A percentile compares a stretch with the other conserved stretches of the same genome.
phyloP scores from a whole-genome alignment of 768 basidiomycete genomes.

The Udeniomyces megalosporus region DNA sequence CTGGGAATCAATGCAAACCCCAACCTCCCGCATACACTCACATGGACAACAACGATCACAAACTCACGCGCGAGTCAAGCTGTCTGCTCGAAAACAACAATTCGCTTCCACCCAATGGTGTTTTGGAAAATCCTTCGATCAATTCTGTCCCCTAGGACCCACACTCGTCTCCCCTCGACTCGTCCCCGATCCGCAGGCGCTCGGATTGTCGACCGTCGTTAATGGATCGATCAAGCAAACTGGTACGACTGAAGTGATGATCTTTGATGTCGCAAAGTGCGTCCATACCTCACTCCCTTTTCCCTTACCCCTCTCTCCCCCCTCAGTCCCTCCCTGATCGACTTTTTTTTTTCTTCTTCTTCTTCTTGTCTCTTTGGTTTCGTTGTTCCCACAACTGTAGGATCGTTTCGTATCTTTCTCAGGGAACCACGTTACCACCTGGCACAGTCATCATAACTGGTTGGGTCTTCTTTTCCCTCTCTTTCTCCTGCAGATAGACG shows the following conservation, averaged over 20 bases:
- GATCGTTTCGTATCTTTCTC: no score
- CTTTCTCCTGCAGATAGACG: no score
- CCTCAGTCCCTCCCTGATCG: no score
- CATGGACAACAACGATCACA: no score
- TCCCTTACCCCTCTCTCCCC: no score
- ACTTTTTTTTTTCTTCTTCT: no score
- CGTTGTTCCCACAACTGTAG: no score
- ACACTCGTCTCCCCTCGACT: conserved; percentile 20
- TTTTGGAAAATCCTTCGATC: conserved; percentile 23
- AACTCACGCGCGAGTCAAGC: conserved; percentile 35
- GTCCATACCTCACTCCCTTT: not conserved
- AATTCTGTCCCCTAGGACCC: conserved; percentile 26
- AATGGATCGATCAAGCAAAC: conserved; percentile 3
- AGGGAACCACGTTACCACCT: no score
- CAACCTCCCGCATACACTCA: no score
- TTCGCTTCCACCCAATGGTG: conserved; percentile 33
- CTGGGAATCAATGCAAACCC: not conserved
- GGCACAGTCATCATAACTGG: no score
- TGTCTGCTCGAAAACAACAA: conserved; percentile 48
- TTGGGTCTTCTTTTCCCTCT: no score
- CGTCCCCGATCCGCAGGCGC: conserved; percentile 11
- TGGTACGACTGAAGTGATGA: not conserved
- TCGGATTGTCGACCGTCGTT: conserved; percentile 14
- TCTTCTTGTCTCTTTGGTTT: no score
- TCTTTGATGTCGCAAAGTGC: conserved; percentile 2